These are phyloP conservation scores for Moesziomyces sp. DNA, from an alignment of 1,284 basidiomycete genomes.

Conservation along the genomic window DNA sequence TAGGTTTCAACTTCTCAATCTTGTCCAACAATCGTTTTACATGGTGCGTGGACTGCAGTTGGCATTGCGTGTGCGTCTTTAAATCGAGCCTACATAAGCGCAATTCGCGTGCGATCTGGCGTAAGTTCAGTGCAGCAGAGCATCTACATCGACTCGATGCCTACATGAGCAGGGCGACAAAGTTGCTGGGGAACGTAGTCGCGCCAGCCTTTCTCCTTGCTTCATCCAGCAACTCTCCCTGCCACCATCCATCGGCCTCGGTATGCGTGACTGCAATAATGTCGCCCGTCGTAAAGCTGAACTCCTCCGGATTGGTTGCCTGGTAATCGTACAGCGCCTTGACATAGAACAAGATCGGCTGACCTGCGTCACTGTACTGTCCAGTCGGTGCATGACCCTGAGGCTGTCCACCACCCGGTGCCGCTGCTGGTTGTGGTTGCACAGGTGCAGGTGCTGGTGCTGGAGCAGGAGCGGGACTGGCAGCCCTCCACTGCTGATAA, in stretches of 20 bases:
- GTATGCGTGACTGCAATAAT: slow-evolving; percentile 91
- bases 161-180: slow-evolving; percentile 73
- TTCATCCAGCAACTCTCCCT: slow-evolving; percentile 83
- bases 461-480: slow-evolving; percentile 33
- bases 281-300: slow-evolving; percentile 87
- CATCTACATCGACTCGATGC: neutral
- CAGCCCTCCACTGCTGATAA: slow-evolving; percentile 31
- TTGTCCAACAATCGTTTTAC: no score
- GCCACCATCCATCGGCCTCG: slow-evolving; percentile 95
- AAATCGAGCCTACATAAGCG: no score
- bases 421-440: slow-evolving; percentile 4
- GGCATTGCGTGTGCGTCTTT: no score
- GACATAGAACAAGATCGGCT: slow-evolving; percentile 80
- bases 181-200: slow-evolving; percentile 92
- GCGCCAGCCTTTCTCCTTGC: slow-evolving; percentile 79
- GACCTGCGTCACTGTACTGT: slow-evolving; percentile 80
- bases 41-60: no score
- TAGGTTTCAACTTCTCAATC: no score
- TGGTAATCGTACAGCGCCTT: slow-evolving; percentile 87
- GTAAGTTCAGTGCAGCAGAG: neutral
- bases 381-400: slow-evolving; percentile 72
- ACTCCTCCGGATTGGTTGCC: slow-evolving; percentile 84
- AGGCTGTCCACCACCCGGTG: slow-evolving; percentile 33
- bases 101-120: no score
- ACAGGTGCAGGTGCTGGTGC: slow-evolving; percentile 32